Conservation (phyloP, 2,329 filamentous ascomycete species). For the Orbilia blumenaviensis region DNA sequence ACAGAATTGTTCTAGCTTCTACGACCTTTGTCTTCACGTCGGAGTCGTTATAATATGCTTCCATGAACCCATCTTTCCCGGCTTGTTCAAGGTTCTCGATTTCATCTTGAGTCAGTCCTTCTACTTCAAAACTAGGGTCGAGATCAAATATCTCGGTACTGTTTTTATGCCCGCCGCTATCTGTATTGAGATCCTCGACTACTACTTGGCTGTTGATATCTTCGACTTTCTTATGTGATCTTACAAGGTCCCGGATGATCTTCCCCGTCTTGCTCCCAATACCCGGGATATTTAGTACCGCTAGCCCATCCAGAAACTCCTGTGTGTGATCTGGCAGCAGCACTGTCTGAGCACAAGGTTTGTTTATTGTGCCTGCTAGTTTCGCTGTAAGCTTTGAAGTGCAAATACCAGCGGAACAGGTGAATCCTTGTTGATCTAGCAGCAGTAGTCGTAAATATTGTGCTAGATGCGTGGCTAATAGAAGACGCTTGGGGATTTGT, state of each 20-base stretch:
- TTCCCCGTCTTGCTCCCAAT: conserved; percentile 82
- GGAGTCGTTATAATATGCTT: conserved; percentile 40
- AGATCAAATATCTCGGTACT: conserved; percentile 64
- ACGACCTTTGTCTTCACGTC: conserved; percentile 45
- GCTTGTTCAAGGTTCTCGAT: conserved; percentile 8
- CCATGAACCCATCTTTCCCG: conserved; percentile 42
- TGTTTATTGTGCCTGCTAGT: conserved; percentile 82
- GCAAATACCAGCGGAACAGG: conserved; percentile 84
- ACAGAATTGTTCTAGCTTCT: conserved; percentile 34
- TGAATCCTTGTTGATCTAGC: conserved; percentile 81
- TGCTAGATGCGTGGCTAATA: conserved; percentile 83
- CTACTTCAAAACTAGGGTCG: conserved; percentile 68
- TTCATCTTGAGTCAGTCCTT: conserved; percentile 23
- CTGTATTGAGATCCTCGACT: conserved; percentile 53
- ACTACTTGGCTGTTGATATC: conserved; percentile 1
- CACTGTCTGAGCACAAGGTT: conserved; percentile 87
- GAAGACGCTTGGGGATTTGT: conserved; percentile 69
- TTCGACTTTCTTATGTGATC: conserved; percentile 59
- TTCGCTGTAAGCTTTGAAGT: conserved; percentile 89
- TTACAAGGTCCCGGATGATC: conserved; percentile 71
- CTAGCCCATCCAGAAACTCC: conserved; percentile 77
- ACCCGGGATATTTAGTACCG: conserved; percentile 82
- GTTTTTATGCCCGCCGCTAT: conserved; percentile 59
- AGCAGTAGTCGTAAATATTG: conserved; percentile 75
- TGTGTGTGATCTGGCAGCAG: conserved; percentile 74